Conservation (phyloP, 108 stramenopile genomes). For the Epipyxis sp. region DNA sequence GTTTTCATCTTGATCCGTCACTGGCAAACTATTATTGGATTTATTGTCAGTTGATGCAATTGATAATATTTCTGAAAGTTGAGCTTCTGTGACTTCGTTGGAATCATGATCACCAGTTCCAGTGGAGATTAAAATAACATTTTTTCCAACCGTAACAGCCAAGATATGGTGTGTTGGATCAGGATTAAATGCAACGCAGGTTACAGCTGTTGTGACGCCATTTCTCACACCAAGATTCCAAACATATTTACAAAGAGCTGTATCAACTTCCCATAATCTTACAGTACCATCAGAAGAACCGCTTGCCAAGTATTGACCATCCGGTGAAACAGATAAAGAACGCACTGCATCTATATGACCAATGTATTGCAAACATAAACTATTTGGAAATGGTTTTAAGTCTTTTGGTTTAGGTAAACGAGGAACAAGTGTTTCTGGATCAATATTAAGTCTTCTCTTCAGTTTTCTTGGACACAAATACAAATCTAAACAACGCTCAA, state of each 20-base stretch:
- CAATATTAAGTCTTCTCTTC: conserved; percentile 88
- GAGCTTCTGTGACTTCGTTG: conserved; percentile 73
- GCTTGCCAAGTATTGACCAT: conserved; percentile 91
- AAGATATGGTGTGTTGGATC: conserved; percentile 77
- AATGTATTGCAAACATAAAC: conserved; percentile 69
- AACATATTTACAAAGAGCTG: conserved; percentile 52
- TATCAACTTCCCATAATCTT: conserved; percentile 90
- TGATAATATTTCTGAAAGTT: conserved; percentile 54
- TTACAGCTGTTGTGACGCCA: conserved; percentile 52
- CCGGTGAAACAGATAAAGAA: conserved; percentile 73
- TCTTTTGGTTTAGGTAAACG: conserved; percentile 83
- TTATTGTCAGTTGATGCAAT: too few relatives aligned
- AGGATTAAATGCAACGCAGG: conserved; percentile 84
- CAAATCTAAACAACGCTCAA: conserved; percentile 96
- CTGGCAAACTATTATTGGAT: too few relatives aligned
- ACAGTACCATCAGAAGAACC: conserved; percentile 82
- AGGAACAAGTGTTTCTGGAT: conserved; percentile 94
- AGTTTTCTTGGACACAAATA: conserved; percentile 92
- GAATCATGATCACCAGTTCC: conserved; percentile 76
- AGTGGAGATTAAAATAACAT: conserved; percentile 68
- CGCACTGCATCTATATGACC: conserved; percentile 71
- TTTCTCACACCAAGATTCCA: conserved; percentile 19
- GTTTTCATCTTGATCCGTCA: background rate
- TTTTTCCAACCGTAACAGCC: conserved; percentile 40
- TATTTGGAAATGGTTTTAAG: conserved; percentile 91